Evolutionary conservation across 1,139 yeast genomes (phyloP).

Genomic region (Suhomyces bolitotheri): DNA sequence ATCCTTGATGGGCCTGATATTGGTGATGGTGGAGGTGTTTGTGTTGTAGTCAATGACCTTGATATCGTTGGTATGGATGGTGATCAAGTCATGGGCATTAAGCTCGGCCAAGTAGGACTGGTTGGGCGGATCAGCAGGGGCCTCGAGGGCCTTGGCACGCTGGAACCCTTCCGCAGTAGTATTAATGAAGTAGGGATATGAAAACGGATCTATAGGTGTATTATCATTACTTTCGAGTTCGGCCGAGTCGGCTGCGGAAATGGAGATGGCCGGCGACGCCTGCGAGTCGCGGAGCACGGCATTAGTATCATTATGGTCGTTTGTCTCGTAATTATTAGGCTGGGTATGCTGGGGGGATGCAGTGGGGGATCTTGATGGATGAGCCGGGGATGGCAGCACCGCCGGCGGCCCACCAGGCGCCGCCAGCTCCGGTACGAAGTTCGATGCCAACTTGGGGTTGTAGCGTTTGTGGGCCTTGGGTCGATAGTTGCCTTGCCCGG

Average conservation of each 20-base stretch:
- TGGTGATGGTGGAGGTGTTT: conserved; percentile 12
- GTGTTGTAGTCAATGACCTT: conserved; percentile 24
- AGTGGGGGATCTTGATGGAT: too few relatives aligned
- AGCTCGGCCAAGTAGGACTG: conserved; percentile 1
- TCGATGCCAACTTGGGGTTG: conserved; percentile 10
- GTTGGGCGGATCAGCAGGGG: not conserved
- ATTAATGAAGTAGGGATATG: conserved; percentile 14
- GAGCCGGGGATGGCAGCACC: too few relatives aligned
- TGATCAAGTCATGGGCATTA: conserved; percentile 8
- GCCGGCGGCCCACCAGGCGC: not conserved
- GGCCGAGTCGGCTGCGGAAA: conserved; percentile 1
- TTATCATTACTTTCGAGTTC: conserved; percentile 7
- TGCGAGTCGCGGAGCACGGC: conserved; percentile 6
- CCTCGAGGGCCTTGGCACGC: conserved; percentile 3
- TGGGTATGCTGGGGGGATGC: conserved; percentile 5
- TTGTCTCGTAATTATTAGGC: conserved; percentile 15
- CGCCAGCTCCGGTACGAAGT: conserved; percentile 5
- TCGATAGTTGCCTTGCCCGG: conserved; percentile 11
- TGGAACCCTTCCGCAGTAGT: conserved; percentile 7
- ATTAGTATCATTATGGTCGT: conserved; percentile 14
- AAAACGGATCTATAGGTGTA: conserved; percentile 12
- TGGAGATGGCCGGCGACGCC: conserved; percentile 4
- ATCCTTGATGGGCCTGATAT: conserved; percentile 2
- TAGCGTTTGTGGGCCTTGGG: conserved; percentile 12
- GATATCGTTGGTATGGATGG: conserved; percentile 8